Evolutionary conservation across 768 basidiomycete genomes (phyloP), one percentile per base, ranked within the genome.

Genomic region (Suillus plorans): DNA sequence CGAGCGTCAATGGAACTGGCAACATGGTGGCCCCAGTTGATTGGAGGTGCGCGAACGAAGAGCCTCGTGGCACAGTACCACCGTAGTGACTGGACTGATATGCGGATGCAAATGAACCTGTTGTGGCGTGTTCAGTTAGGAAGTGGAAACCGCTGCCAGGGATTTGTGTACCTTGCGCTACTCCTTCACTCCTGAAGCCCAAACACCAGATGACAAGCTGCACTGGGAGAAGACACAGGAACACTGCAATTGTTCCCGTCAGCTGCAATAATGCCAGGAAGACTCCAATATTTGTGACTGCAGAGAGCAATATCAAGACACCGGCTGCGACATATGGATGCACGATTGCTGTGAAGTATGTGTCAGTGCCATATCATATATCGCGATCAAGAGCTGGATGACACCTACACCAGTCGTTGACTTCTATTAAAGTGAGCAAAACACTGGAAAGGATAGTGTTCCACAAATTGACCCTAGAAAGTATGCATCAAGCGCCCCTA

Each of bases 51-150:
- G 63, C 9, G 20, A 66, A 66, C 16, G 6, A 13, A 20, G 65
- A 66, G 41, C 34, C 42, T 31, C 22, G 57, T 5, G 31, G 65
- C 14, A 66, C 45, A 34, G 60, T 42, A 14, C 63, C 57, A 10
- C 63, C 64, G 22, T 60, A 60, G 9, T 37, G 20, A 25, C 16
- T 34, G 36, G 63, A 58, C 31, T 66, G 65, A 39, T 66, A 66
- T n/a, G 25, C 44, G 14, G 65, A 59, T 42, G 65, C 65, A 12
- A 60, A 14, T 8, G 65, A 64, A 39, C 22, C 63, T 66, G 34
- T 9, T 3, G 8, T 2, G 5, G n/a, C 22, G 10, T 18, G 53
- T 31, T 34, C 18, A 31, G 8, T 37, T 34, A 52, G 10, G 50
- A 42, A 20, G n/a, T 16, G 37, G 28, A 31, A 37, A n/a, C 6